Percentiles rank a stretch among this genome's conserved stretches.
Evolutionary conservation across 768 basidiomycete genomes (phyloP).

Genomic region (Termitomyces sp.): DNA sequence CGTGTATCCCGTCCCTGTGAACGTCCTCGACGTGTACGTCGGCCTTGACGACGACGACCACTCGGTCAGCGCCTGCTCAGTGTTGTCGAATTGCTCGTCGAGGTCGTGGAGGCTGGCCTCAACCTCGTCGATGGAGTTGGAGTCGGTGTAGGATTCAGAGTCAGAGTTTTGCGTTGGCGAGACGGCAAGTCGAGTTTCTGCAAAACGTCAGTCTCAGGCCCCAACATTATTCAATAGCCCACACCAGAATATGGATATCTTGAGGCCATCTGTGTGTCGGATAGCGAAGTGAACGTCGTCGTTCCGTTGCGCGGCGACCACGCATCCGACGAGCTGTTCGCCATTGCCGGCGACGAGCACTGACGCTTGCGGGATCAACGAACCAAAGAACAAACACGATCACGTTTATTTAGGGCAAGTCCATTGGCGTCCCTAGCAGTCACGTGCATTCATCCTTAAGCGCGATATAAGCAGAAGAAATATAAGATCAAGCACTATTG

Average conservation of each 20-base stretch:
- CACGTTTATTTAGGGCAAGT: constrained; percentile 15
- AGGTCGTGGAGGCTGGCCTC: constrained; percentile 65
- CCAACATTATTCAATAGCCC: constrained; percentile 15
- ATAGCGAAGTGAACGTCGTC: constrained; percentile 50
- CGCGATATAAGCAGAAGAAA: no score
- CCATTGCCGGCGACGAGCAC: constrained; percentile 28
- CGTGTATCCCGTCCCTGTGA: constrained; percentile 36
- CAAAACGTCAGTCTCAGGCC: constrained; percentile 3
- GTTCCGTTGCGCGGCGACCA: constrained; percentile 66
- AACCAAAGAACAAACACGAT: constrained; percentile 13
- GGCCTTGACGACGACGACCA: constrained; percentile 55
- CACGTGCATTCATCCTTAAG: neutral
- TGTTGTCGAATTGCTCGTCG: constrained; percentile 63
- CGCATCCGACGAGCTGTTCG: constrained; percentile 40
- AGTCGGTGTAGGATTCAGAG: constrained; percentile 43
- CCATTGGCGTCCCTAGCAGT: constrained; percentile 4
- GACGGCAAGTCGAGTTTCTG: constrained; percentile 47
- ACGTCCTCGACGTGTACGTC: constrained; percentile 33
- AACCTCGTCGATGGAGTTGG: constrained; percentile 68
- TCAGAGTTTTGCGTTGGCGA: constrained; percentile 45
- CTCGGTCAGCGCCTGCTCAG: constrained; percentile 61
- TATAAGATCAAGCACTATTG: no score
- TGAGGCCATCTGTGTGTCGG: constrained; percentile 54
- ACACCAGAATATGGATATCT: constrained; percentile 57
- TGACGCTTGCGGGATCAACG: constrained; percentile 15